phyloP scores from a whole-genome alignment of 345 rosid species.

The Moricandia moricandioides region DNA sequence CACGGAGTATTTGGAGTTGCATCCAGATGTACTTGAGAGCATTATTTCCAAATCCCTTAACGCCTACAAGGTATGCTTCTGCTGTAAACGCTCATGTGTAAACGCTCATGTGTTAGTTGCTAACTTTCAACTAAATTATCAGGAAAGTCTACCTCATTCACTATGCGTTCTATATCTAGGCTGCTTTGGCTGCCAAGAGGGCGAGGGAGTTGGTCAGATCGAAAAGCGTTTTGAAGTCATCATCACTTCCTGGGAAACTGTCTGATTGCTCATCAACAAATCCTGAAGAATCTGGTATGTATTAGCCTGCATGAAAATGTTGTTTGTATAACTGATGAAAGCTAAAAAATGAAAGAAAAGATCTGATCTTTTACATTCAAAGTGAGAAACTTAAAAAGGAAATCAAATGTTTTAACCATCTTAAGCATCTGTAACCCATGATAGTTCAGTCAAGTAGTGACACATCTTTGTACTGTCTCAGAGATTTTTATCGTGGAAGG shows the following conservation, averaged over 20 bases:
- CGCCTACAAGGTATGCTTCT: constrained; percentile 78
- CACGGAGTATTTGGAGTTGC: constrained; percentile 91
- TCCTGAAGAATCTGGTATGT: constrained; percentile 89
- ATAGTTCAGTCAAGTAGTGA: constrained; percentile 5
- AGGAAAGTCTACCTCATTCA: constrained; percentile 10
- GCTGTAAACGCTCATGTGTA: neutral
- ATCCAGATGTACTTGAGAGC: constrained; percentile 89
- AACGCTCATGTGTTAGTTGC: neutral
- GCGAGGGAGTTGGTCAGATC: constrained; percentile 93
- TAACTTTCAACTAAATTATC: neutral
- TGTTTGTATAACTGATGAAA: constrained; percentile 1
- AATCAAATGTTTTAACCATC: neutral
- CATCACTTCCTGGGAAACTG: constrained; percentile 97
- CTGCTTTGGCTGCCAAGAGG: constrained; percentile 96
- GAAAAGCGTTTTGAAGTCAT: constrained; percentile 81
- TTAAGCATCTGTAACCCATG: neutral
- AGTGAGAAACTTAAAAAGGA: neutral
- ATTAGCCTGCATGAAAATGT: constrained; percentile 4
- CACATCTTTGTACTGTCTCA: constrained; percentile 35
- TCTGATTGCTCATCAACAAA: constrained; percentile 91
- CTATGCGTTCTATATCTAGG: constrained; percentile 47
- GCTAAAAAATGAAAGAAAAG: constrained; percentile 5
- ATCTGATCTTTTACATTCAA: constrained; percentile 6
- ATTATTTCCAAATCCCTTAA: constrained; percentile 86
- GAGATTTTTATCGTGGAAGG: constrained; percentile 99